Conservation (phyloP, 805 yeast species). For the Ogataea corticis region DNA sequence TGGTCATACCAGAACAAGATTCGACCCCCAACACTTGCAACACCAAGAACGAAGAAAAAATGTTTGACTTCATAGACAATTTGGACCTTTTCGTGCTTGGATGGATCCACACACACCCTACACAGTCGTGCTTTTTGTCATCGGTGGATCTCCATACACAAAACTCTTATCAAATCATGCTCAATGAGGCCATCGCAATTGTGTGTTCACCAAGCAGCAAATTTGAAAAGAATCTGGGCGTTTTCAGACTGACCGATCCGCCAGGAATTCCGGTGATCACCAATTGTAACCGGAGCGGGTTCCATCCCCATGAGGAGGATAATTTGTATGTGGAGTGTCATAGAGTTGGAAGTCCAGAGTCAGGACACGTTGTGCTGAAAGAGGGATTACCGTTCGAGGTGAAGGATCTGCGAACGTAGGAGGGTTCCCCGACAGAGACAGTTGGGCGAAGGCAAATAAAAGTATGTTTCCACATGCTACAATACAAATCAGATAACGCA, state of each 20-base stretch:
- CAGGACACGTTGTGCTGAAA: conserved; percentile 52
- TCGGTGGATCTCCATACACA: conserved; percentile 71
- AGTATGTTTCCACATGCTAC: no score
- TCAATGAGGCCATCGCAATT: conserved; percentile 67
- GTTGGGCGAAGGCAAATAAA: no score
- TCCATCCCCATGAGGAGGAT: conserved; percentile 61
- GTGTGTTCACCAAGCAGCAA: conserved; percentile 58
- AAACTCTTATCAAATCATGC: conserved; percentile 66
- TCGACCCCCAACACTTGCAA: conserved; percentile 63
- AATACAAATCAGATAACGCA: no score
- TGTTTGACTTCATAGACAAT: conserved; percentile 56
- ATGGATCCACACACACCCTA: conserved; percentile 77
- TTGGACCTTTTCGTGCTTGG: conserved; percentile 64
- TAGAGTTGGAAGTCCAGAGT: conserved; percentile 24
- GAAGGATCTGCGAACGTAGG: conserved; percentile 54
- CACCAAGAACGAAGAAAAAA: conserved; percentile 57
- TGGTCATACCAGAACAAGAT: conserved; percentile 63
- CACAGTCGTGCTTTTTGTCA: conserved; percentile 68
- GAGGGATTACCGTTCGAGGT: conserved; percentile 47
- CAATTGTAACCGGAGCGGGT: conserved; percentile 48
- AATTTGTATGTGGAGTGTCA: conserved; percentile 51
- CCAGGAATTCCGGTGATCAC: conserved; percentile 60
- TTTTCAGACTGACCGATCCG: conserved; percentile 64
- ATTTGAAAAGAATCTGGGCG: conserved; percentile 48
- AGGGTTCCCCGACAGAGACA: no score